Base-by-base conservation (phyloP, 2,329 filamentous ascomycete species). In the Chaetomiaceae sp. region DNA sequence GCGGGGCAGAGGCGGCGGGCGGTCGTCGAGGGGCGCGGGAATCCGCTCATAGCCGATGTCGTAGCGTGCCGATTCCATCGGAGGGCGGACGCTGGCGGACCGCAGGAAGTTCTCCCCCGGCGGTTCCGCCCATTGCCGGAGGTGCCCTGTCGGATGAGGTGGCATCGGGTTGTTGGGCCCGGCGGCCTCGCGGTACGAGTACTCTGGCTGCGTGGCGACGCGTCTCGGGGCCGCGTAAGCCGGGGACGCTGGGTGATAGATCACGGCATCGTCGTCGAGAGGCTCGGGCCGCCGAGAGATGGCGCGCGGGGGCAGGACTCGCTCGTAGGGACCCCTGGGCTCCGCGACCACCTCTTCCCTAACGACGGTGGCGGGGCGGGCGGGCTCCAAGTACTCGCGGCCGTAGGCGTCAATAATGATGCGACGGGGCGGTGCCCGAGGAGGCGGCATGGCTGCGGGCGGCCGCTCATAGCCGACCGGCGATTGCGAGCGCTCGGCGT, bases 381-480 rank as follows among this genome's bases (percentile, higher is more conserved):
- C 63, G 23, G 82, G 80, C 61, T 85, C 81, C 55, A 79, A 68
- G 71, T 91, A 96, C 66, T 89, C 84, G 66, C 89, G 88, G 37
- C 91, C 91, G 69, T 85, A 89, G 57, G 88, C 83, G 70, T 96
- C 91, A 51, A 95, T 77, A 31, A 95, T 78, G 58, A 96, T 86
- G 57, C 85, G 83, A 51, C 84, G 75, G 42, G 80, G 73, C 17
- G 80, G 77, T 6, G 80, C 75, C 46, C 75, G 68, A 62, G 75
- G 75, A 43, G 75, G 75, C 2, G 72, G 71, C 71, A 81, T 76
- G n/a, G 75, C 72, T 29, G 78, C 72, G 15, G 75, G 65, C 60
- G 72, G 65, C 59, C 72, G 65, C 57, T 77, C 72, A 58, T 72
- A 65, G 62, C 74, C 65, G 33, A 74, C 59, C 7, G 77, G 75